Evolutionary conservation across 306 rosid species (phyloP).

Genomic region (Prunus fruticosa): DNA sequence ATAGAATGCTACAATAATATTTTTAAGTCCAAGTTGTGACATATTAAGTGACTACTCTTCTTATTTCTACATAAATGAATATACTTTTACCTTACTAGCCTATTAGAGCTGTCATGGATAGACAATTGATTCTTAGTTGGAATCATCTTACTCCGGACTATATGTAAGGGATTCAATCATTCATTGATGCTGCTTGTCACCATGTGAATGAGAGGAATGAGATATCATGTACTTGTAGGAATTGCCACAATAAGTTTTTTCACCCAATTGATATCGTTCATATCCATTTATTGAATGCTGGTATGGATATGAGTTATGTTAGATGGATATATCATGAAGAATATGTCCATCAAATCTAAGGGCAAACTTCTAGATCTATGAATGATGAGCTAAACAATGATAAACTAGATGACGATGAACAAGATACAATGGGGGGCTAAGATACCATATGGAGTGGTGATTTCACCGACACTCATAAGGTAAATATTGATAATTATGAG

Average conservation of each 20-base stretch:
- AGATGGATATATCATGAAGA: neutral
- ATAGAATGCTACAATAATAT: too few relatives aligned
- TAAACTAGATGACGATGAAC: neutral
- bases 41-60: too few relatives aligned
- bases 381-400: neutral
- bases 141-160: neutral
- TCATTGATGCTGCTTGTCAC: neutral
- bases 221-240: neutral
- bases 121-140: neutral
- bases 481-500: neutral
- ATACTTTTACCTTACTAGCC: too few relatives aligned
- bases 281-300: neutral
- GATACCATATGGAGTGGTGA: neutral
- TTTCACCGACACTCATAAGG: neutral
- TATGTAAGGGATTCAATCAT: neutral
- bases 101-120: neutral
- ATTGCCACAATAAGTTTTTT: neutral
- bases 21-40: too few relatives aligned
- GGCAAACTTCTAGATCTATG: too few relatives aligned
- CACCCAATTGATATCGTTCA: neutral
- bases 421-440: neutral
- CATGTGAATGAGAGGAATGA: neutral
- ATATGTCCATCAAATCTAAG: neutral
- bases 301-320: neutral
- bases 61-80: too few relatives aligned